Evolutionary conservation across 805 yeast species (phyloP).

Genomic region (Candida tallmaniae): DNA sequence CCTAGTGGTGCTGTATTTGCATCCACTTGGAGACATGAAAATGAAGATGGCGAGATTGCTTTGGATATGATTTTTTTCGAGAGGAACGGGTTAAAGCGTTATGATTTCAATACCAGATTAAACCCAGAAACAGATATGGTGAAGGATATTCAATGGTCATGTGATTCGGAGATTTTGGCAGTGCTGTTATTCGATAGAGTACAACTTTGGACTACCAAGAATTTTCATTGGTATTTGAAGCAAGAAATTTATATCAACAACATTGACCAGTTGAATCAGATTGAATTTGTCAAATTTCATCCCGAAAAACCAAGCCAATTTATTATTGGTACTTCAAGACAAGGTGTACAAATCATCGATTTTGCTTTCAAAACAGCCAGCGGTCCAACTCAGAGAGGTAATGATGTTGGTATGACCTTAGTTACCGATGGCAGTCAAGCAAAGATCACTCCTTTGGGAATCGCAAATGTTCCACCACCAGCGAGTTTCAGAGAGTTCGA

Average conservation of each 20-base stretch:
- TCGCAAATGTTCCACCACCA: conserved; percentile 96
- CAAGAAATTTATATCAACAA: conserved; percentile 52
- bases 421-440: conserved; percentile 76
- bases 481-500: conserved; percentile 66
- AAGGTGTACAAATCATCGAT: conserved; percentile 57
- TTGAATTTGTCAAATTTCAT: conserved; percentile 66
- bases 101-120: conserved; percentile 71
- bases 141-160: conserved; percentile 67
- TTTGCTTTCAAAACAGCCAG: conserved; percentile 56
- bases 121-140: conserved; percentile 45
- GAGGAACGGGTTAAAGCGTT: conserved; percentile 88
- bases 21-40: conserved; percentile 66
- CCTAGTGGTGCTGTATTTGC: conserved; percentile 89
- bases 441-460: conserved; percentile 73
- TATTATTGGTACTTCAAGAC: conserved; percentile 52
- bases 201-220: conserved; percentile 88
- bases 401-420: conserved; percentile 71
- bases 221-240: conserved; percentile 94
- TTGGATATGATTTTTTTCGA: conserved; percentile 76
- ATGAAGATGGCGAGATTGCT: conserved; percentile 45
- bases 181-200: conserved; percentile 56
- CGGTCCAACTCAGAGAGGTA: conserved; percentile 67
- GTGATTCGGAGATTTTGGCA: conserved; percentile 73
- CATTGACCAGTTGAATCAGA: conserved; percentile 22
- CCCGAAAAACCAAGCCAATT: conserved; percentile 81